phyloP scores from a whole-genome alignment of 2,329 filamentous ascomycete species.

The Aspergillus thermomutatus region DNA sequence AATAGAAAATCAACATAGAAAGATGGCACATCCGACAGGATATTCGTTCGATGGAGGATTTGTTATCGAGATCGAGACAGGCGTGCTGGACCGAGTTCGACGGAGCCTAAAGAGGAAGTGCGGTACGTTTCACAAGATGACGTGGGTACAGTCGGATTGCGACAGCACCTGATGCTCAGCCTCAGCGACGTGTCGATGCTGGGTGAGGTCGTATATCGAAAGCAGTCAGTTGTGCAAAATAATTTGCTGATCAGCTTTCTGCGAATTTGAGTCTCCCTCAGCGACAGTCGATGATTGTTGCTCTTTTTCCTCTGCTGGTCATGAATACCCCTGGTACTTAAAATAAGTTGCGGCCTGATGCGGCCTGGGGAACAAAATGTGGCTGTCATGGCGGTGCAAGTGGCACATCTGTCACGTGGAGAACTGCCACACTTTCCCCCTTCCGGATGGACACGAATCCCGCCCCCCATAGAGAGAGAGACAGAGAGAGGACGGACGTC shows the following conservation, averaged over 20 bases:
- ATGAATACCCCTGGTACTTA: not conserved
- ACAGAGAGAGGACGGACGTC: conserved; percentile 6
- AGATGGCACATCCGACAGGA: not conserved
- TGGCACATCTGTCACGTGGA: conserved; percentile 19
- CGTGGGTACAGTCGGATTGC: not conserved
- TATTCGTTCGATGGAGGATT: not conserved
- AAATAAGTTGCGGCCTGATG: conserved; percentile 4
- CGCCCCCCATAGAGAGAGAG: not conserved
- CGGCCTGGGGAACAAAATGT: conserved; percentile 8
- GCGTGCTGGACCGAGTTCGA: not conserved
- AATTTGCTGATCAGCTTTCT: not conserved
- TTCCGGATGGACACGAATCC: conserved; percentile 11
- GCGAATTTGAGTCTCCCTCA: not conserved
- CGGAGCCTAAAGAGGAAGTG: not conserved
- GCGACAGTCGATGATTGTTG: not conserved
- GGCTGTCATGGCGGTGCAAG: conserved; percentile 13
- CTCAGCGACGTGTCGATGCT: not conserved
- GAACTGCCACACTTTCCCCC: conserved; percentile 14
- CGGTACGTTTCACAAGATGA: not conserved
- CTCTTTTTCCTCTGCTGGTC: not conserved
- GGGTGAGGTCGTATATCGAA: not conserved
- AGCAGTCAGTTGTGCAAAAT: not conserved
- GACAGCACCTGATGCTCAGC: not conserved
- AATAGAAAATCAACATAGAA: not conserved
- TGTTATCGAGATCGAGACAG: not conserved